phyloP scores from a whole-genome alignment of 495 filamentous ascomycete genomes.

The Pseudomonodictys pantanalensis region DNA sequence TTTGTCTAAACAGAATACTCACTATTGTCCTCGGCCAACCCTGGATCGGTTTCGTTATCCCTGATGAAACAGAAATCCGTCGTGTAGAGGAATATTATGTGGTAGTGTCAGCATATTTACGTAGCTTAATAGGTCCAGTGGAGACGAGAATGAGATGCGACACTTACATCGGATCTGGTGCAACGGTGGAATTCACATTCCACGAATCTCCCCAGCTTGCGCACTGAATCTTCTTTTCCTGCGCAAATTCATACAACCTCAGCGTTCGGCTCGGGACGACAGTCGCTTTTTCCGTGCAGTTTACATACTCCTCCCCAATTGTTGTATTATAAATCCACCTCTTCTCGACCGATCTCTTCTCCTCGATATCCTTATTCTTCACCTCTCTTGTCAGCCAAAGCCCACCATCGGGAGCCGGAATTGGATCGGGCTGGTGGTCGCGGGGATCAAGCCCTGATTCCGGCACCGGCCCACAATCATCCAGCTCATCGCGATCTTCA shows the following conservation, averaged over 20 bases:
- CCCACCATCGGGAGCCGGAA: not conserved
- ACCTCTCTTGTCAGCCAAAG: too few relatives aligned
- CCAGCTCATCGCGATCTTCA: slow-evolving; percentile 2
- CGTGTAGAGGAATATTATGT: slow-evolving; percentile 5
- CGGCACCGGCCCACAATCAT: slow-evolving; percentile 15
- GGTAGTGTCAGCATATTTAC: not conserved
- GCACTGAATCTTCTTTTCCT: not conserved
- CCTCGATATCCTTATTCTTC: too few relatives aligned
- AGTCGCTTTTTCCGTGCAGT: not conserved
- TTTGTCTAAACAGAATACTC: too few relatives aligned
- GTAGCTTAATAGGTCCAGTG: not conserved
- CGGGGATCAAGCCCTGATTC: not conserved
- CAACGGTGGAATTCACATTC: not conserved
- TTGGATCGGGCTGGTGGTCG: not conserved
- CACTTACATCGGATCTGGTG: too few relatives aligned
- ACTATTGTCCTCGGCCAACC: too few relatives aligned
- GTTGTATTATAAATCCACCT: slow-evolving; percentile 7
- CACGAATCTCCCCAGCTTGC: not conserved
- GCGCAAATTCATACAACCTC: not conserved
- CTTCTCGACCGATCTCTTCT: too few relatives aligned
- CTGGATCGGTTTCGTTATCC: not conserved
- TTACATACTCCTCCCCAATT: slow-evolving; percentile 12
- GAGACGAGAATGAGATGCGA: too few relatives aligned
- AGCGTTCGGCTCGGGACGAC: not conserved
- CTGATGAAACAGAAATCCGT: slow-evolving; percentile 10